Base-by-base conservation (phyloP, 495 filamentous ascomycete genomes). In the Podospora appendiculata region DNA sequence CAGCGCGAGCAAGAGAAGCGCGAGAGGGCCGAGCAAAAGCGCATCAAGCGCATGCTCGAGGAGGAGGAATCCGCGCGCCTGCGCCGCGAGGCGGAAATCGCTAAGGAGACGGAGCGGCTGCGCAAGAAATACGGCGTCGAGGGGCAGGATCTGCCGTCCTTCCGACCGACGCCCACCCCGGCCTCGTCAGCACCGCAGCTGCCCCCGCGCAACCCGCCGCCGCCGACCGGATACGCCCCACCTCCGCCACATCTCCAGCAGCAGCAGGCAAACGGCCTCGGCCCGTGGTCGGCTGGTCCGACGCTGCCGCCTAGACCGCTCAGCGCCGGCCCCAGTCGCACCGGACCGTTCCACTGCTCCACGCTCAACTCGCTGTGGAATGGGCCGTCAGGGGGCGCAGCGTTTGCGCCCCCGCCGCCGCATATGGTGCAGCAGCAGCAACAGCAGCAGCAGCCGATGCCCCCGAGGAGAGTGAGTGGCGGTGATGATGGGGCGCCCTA, bases 61-160 rank as follows among this genome's bases (percentile, higher is more conserved):
- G 81, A 85, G 6, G 90, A 96, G 66, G 85, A 88, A 32, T 80
- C 81, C 36, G 82, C 84, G 33, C 78, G 76, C 0, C 74, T 75
- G n/a, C 70, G 75, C 32, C 79, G 79, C 32, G 79, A 95, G 49
- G 80, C 78, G 2, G 89, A 89, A 56, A 72, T 96, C 12, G 85
- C 88, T 18, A 81, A 82, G 51, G 93, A 97, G 67, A 97, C 93
- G 0, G 87, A 91, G 60, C 76, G 91, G 3, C 66, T 98, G 9
- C 77, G 83, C 42, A 79, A 79, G 56, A 56, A 87, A 48, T 96
- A 91, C 61, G 89, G 87, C 36, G 74, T 75, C 50, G 60, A 66
- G 43, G 73, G 73, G 0, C 73, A 76, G 57, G 59, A 69, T 32
- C 62, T 73, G 8, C 64, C 66, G 8, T 25, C 25, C 25, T 25